Base-by-base conservation (phyloP, 1,139 yeast genomes). In the Kodamaea suecica region DNA sequence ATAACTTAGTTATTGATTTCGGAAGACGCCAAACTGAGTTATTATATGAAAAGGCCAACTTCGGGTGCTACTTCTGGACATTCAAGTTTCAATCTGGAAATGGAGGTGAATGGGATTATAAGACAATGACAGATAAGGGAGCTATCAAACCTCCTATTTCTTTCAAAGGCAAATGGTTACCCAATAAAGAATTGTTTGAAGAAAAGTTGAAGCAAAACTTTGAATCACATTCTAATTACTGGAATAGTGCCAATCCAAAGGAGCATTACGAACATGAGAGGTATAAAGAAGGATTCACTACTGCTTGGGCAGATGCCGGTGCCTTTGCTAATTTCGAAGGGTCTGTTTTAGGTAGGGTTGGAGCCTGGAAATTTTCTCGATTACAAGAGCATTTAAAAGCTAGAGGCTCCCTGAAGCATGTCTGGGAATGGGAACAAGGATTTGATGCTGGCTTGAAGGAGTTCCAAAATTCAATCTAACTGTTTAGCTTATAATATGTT, bases 91-190 rank as follows among this genome's bases (percentile, higher is more conserved):
- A 83, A 53, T 72, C 79, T 37, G 97, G 97, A 2, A 83, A 82
- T 50, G 97, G 97, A 27, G 97, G 97, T 8, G 96, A 87, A 61
- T 90, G 97, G 97, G 97, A 92, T 37, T 81, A 86, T 57, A 71
- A 74, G 29, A 86, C 88, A 30, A 85, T 85, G 92, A 63, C 75
- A 17, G 78, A 82, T 19, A 64, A 65, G 38, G 90, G 90, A 0
- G 78, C 81, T 7, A 62, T 87, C 16, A 28, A 28, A 3, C 48
- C 51, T 7, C 59, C 61, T 2, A 45, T 53, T 25, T 37, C 44
- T 2, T 48, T 51, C 17, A 55, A 49, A 28, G 59, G 57, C 14
- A 53, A 49, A 17, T 23, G 41, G 1, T 37, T 59, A 4, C 77
- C 80, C 3, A 57, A 59, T 17, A 63, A 68, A 30, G 57, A 64